Percentiles rank a stretch among this genome's conserved stretches.
These are phyloP conservation scores for Pezicula neosporulosa DNA, from an alignment of 2,329 filamentous ascomycete genomes.

Conservation along the genomic window DNA sequence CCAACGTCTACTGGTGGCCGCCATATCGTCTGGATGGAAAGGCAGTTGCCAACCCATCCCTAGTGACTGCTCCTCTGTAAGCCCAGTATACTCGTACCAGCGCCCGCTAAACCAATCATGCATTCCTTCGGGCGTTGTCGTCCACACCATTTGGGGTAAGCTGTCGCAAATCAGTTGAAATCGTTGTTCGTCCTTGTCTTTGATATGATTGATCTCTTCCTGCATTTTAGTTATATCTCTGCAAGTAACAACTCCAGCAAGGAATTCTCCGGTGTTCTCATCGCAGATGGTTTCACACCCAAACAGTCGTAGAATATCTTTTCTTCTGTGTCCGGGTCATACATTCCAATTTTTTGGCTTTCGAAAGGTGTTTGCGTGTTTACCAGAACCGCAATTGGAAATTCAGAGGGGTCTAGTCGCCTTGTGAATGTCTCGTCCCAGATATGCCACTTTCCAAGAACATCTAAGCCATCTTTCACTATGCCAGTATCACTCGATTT, in stretches of 20 bases:
- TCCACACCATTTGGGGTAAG: constrained; percentile 73
- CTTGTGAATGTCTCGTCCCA: constrained; percentile 66
- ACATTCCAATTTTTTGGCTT: constrained; percentile 59
- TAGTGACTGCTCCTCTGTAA: constrained; percentile 58
- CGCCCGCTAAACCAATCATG: constrained; percentile 72
- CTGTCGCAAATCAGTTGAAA: constrained; percentile 75
- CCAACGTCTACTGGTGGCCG: constrained; percentile 55
- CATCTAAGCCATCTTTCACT: constrained; percentile 46
- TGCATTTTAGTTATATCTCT: constrained; percentile 70
- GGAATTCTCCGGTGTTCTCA: constrained; percentile 64
- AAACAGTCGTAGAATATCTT: constrained; percentile 60
- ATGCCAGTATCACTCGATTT: constrained; percentile 35
- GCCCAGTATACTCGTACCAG: constrained; percentile 79
- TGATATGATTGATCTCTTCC: constrained; percentile 66
- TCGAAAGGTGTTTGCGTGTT: constrained; percentile 57
- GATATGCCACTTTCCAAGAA: constrained; percentile 56
- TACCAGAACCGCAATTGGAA: constrained; percentile 63
- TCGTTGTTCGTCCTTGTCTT: constrained; percentile 66
- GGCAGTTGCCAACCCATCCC: constrained; percentile 59
- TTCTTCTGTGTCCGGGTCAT: constrained; percentile 47
- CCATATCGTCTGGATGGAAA: constrained; percentile 69
- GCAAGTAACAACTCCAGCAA: constrained; percentile 69
- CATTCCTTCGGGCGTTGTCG: constrained; percentile 59
- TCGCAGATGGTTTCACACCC: constrained; percentile 66
- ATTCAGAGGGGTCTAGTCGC: constrained; percentile 53